Conservation (phyloP, 2,329 filamentous ascomycete genomes). For the Beauveria sp. region DNA sequence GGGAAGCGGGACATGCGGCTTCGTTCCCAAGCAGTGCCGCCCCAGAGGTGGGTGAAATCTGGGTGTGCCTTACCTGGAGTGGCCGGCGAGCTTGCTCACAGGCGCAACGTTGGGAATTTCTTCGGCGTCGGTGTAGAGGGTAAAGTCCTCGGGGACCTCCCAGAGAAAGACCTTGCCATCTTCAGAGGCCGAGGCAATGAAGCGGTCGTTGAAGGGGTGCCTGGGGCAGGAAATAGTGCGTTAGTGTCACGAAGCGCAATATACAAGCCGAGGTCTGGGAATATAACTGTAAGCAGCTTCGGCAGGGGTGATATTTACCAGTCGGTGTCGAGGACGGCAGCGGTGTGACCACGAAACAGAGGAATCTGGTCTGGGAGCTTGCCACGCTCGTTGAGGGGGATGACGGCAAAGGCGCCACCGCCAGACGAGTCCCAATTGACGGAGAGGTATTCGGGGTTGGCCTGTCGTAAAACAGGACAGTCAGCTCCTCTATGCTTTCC, state of each 20-base stretch:
- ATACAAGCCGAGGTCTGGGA: neutral
- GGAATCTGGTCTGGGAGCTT: slow-evolving; percentile 89
- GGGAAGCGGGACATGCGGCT: neutral
- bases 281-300: neutral
- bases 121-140: slow-evolving; percentile 75
- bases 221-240: slow-evolving; percentile 33
- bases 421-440: slow-evolving; percentile 98
- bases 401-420: slow-evolving; percentile 93
- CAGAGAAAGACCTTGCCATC: slow-evolving; percentile 97
- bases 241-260: neutral
- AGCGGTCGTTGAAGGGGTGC: slow-evolving; percentile 91
- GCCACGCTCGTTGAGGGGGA: slow-evolving; percentile 81
- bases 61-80: slow-evolving; percentile 58
- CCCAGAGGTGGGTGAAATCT: neutral
- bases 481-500: slow-evolving; percentile 11
- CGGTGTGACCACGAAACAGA: slow-evolving; percentile 92
- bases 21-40: neutral
- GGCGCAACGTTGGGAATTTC: slow-evolving; percentile 77
- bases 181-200: slow-evolving; percentile 91
- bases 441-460: slow-evolving; percentile 88
- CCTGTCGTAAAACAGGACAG: slow-evolving; percentile 43
- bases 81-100: slow-evolving; percentile 72
- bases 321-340: slow-evolving; percentile 92
- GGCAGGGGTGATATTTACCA: slow-evolving; percentile 51
- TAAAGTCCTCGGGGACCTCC: slow-evolving; percentile 86